Percentiles rank a stretch among this genome's conserved stretches.
Evolutionary conservation across 352 stramenopile genomes (phyloP).

Genomic region (Plasmopara viticola): DNA sequence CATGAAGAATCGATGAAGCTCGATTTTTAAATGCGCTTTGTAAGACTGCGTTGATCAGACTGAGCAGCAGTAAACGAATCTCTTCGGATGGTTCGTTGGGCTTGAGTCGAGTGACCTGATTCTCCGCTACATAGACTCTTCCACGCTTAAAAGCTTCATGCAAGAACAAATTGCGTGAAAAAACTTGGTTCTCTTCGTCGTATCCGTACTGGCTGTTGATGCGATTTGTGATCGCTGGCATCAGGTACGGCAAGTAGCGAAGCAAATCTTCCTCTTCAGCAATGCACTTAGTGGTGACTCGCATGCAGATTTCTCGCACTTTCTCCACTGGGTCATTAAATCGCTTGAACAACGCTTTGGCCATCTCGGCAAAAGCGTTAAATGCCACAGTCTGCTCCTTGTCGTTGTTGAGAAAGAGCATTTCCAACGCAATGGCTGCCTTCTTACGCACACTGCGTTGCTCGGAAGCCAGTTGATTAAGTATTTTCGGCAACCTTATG

Average conservation of each 20-base stretch:
- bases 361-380: slow-evolving; percentile 37
- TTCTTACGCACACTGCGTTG: slow-evolving; percentile 45
- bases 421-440: slow-evolving; percentile 44
- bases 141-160: slow-evolving; percentile 73
- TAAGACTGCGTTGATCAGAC: slow-evolving; percentile 45
- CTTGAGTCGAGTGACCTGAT: slow-evolving; percentile 34
- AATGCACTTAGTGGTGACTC: slow-evolving; percentile 43
- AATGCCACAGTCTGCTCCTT: background rate
- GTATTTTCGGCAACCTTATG: slow-evolving; percentile 40
- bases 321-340: slow-evolving; percentile 82
- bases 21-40: slow-evolving; percentile 41
- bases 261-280: slow-evolving; percentile 48
- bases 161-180: slow-evolving; percentile 59
- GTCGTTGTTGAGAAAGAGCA: slow-evolving; percentile 27
- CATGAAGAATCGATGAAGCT: slow-evolving; percentile 70
- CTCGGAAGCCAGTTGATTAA: slow-evolving; percentile 61
- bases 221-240: slow-evolving; percentile 60
- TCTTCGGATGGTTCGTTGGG: slow-evolving; percentile 70
- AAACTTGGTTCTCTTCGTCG: slow-evolving; percentile 72
- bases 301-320: slow-evolving; percentile 64
- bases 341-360: slow-evolving; percentile 73
- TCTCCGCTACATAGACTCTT: slow-evolving; percentile 47
- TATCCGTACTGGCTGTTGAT: slow-evolving; percentile 60
- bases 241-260: slow-evolving; percentile 62
- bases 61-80: slow-evolving; percentile 56